phyloP scores from a whole-genome alignment of 805 yeast genomes.

The Schwanniomyces polymorphus region DNA sequence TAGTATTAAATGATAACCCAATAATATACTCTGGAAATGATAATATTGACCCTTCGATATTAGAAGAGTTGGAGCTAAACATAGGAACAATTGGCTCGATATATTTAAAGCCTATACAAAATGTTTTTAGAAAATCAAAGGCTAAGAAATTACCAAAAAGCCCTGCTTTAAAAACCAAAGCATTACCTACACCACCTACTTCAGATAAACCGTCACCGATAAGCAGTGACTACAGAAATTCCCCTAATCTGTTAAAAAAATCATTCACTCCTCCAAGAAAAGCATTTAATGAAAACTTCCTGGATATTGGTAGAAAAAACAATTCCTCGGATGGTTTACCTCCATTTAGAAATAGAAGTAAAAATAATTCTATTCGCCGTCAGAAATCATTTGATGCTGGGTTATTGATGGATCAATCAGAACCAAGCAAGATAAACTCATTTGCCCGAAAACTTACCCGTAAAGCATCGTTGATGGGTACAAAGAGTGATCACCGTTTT shows the following conservation, averaged over 20 bases:
- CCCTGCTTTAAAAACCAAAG: conserved; percentile 35
- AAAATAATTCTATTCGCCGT: conserved; percentile 12
- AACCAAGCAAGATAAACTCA: conserved; percentile 17
- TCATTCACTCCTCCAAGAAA: background rate
- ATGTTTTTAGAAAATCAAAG: conserved; percentile 69
- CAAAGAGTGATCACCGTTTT: conserved; percentile 11
- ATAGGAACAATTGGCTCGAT: conserved; percentile 83
- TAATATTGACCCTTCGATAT: conserved; percentile 61
- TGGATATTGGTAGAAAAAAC: background rate
- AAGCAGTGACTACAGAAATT: background rate
- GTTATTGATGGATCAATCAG: conserved; percentile 10
- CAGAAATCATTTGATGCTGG: conserved; percentile 21
- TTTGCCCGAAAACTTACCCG: conserved; percentile 33
- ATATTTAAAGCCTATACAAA: conserved; percentile 80
- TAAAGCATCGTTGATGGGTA: conserved; percentile 31
- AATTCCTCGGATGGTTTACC: conserved; percentile 5
- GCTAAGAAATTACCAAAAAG: conserved; percentile 50
- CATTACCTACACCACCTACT: conserved; percentile 5
- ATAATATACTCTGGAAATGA: conserved; percentile 66
- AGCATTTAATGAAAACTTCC: background rate
- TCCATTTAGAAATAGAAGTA: conserved; percentile 8
- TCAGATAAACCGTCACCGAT: background rate
- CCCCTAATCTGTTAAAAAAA: background rate
- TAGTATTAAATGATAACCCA: conserved; percentile 66
- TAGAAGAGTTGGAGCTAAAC: conserved; percentile 81